phyloP scores from a whole-genome alignment of 768 basidiomycete species.

The Phlebiopsis flavidoalba region DNA sequence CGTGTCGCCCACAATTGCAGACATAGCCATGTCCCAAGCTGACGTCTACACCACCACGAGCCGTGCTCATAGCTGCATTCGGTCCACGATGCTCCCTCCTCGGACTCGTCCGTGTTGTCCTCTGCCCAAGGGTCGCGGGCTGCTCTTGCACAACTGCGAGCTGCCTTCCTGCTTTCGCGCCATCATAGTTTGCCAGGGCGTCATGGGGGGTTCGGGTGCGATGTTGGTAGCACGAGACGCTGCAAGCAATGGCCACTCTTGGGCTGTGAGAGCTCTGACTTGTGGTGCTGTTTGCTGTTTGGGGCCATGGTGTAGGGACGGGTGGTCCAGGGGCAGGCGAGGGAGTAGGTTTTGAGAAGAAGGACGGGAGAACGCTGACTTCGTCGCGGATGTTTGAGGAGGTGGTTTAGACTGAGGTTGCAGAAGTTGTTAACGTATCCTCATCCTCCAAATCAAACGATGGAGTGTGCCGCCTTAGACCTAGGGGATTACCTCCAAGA shows the following conservation, averaged over 20 bases:
- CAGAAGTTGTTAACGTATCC: neutral
- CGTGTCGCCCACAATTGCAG: constrained; percentile 1
- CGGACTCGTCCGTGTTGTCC: constrained; percentile 4
- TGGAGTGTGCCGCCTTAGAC: neutral
- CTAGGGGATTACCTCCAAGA: neutral
- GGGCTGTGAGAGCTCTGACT: neutral
- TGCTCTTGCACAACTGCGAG: neutral
- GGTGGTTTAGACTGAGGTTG: neutral
- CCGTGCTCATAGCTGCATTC: neutral
- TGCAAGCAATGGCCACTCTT: neutral
- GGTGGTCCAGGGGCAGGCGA: neutral
- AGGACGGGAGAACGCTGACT: neutral
- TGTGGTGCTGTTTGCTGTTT: neutral
- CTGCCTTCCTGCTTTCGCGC: neutral
- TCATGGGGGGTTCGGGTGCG: neutral
- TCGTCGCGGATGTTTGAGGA: neutral
- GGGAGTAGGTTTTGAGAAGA: neutral
- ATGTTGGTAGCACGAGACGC: neutral
- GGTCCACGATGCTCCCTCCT: constrained; percentile 3
- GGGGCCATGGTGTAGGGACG: neutral
- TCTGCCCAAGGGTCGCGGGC: neutral
- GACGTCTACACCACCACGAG: constrained; percentile 5
- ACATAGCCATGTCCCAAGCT: constrained; percentile 1
- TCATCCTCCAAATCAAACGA: neutral
- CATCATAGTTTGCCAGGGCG: neutral